Base-by-base conservation (phyloP, 2,329 filamentous ascomycete species). In the Cladosporium sp. region DNA sequence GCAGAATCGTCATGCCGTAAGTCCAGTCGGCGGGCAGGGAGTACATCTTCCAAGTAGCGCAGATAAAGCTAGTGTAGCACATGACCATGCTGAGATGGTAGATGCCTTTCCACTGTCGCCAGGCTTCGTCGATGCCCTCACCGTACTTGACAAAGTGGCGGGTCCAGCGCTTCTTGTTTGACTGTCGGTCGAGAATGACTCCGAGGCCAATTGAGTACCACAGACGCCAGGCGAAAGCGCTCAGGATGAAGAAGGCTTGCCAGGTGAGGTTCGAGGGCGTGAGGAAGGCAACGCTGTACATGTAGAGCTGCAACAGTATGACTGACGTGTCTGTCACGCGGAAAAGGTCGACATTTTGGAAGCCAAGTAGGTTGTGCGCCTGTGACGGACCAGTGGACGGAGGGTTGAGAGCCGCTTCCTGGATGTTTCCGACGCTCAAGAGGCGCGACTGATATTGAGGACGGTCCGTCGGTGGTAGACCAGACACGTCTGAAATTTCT, bases 121-220 rank as follows among this genome's bases (percentile, higher is more conserved):
- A 99, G 3, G 92, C 92, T 70, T 97, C 93, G 54, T 86, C 85
- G 3, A 85, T 85, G 54, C 81, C 90, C 68, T 97, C 93, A 55
- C 93, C 93, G 63, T 86, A 96, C 69, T 99, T 99, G 71, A 99
- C 81, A 66, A 97, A 99, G 73, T 99, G 93, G 20, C 93, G 84
- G 13, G 92, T 97, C 89, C 93, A 97, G 69, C 87, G 84, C 73
- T 97, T 97, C 70, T 85, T 83, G 63, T 86, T 85, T 17, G 92
- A 96, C 69, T 99, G 93, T 50, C 82, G 79, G 61, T 89, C 84
- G 42, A 99, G 80, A 54, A 97, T 84, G 60, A 88, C 79, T 38
- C 92, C 93, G 20, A 99, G 80, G 19, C 93, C 93, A 49, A 93
- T 71, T 9, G 88, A 88, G 67, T 93, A 96, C 92, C 93, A 97